Evolutionary conservation across 768 basidiomycete species (phyloP), one percentile per base, ranked within the genome.

Genomic region (Agaricus bisporus): DNA sequence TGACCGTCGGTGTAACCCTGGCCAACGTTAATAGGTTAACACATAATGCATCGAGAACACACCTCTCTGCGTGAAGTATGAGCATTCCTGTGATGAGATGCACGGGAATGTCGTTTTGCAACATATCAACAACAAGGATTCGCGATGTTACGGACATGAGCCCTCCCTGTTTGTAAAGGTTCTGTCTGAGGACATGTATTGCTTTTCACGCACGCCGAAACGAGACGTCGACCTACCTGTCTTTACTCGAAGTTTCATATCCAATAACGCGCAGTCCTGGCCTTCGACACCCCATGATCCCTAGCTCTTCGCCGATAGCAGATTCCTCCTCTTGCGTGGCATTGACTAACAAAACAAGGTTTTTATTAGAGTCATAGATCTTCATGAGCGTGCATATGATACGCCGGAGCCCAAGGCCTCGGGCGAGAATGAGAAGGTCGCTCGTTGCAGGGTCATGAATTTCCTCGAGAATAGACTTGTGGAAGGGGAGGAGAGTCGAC

Each of bases 111-210:
- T 91, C 88, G 22, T 80, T 77, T 64, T 87, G 87, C 28, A 99
- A 71, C 83, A 98, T 89, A 65, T 99, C 97, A 49, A 95, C 94
- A 20, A 95, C 88, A 11, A 98, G 73, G 59, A 99, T 98, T 17
- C 91, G 84, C 22, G 91, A 94, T 0, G 97, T 98, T 28, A 98
- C 86, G 6, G 91, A 91, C 46, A 98, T 78, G 1, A 98, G 73
- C 4, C 95, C 95, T 4, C 95, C 95, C 55, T 79, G 78, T 56
- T 86, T 86, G 72, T 98, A 98, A 49, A 98, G 67, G 38, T 81
- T 80, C 69, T 92, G 87, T 61, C 94, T 91, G 70, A 46, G 36
- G 14, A 25, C 14, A 20, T 39, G 26, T 32, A 17, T 35, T 38
- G 39, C 17, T 43, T 20, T 18, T 28, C 20, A 41, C 22, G 17